Base-by-base conservation (phyloP, 129 eudicot genomes). In the Helichrysum umbraculigerum region DNA sequence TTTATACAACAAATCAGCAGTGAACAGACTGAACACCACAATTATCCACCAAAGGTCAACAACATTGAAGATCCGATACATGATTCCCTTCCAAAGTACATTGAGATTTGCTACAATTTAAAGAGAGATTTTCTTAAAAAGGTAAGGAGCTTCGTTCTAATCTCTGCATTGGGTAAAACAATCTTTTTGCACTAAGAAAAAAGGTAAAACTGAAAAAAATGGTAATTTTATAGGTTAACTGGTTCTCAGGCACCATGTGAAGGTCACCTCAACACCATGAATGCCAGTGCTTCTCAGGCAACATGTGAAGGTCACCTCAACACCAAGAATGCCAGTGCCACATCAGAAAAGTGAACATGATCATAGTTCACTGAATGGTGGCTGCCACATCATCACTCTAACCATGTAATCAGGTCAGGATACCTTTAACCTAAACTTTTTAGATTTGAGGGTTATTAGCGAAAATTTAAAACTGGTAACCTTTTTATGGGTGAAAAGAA, bases 351-450 rank as follows among this genome's bases (percentile, higher is more conserved):
- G 44, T 28, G 52, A 41, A 60, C 54, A 37, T 41, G 72, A 29
- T 20, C 72, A 37, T 37, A 67, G 51, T 39, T 34, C 4, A 66
- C 14, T 39, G 39, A 4, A 22, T 16, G 19, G 28, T 34, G 22
- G n/a, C 54, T 19, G 72, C 71, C 56, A 39, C 25, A 47, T n/a
- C 72, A 68, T 39, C 57, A 19, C 41, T 37, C 41, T 39, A 29
- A 68, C 56, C 6, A 8, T 9, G 50, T 30, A 63, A 30, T 39
- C 42, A 2, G 20, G 35, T 33, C 17, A 33, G 37, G 20, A 64
- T 30, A 28, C 15, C 69, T 37, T 10, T 9, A 4, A 28, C 17
- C 15, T 4, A 16, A 5, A 3, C n/a, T n/a, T 30, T 32, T 33
- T 20, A 34, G n/a, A 33, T 12, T 66, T 66, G 39, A 10, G 7